Evolutionary conservation across 1,139 yeast species (phyloP).

Genomic region (Wickerhamomyces sp.): DNA sequence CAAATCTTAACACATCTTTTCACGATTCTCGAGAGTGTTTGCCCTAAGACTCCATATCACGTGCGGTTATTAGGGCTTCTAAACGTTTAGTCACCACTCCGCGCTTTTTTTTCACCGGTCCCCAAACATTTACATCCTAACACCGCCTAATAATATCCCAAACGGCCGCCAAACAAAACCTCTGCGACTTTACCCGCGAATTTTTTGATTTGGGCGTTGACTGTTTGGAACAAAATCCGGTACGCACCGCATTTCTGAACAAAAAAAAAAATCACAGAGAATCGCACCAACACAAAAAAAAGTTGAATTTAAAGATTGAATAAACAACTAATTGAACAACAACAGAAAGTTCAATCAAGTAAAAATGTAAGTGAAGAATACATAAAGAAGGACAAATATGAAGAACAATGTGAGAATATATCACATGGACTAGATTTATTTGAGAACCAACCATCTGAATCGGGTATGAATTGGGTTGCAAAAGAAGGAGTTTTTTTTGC

Average conservation of each 20-base stretch:
- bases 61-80: slow-evolving; percentile 1
- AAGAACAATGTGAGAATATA: neutral
- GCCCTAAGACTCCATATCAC: neutral
- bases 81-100: neutral
- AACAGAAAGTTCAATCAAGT: neutral
- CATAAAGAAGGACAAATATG: neutral
- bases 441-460: no score
- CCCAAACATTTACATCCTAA: no score
- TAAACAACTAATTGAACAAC: neutral
- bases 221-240: no score
- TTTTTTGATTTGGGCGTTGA: no score
- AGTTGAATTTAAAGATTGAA: neutral
- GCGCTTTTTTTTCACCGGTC: neutral
- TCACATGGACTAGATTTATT: neutral
- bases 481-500: neutral
- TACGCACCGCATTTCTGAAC: no score
- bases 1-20: no score
- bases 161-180: no score
- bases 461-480: neutral
- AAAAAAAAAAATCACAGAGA: no score
- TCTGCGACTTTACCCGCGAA: no score
- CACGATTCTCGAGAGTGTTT: no score
- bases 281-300: neutral
- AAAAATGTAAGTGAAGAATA: neutral
- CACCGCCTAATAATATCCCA: neutral